Base-by-base conservation (phyloP, 2,329 filamentous ascomycete species). In the Pyrenophora teres region DNA sequence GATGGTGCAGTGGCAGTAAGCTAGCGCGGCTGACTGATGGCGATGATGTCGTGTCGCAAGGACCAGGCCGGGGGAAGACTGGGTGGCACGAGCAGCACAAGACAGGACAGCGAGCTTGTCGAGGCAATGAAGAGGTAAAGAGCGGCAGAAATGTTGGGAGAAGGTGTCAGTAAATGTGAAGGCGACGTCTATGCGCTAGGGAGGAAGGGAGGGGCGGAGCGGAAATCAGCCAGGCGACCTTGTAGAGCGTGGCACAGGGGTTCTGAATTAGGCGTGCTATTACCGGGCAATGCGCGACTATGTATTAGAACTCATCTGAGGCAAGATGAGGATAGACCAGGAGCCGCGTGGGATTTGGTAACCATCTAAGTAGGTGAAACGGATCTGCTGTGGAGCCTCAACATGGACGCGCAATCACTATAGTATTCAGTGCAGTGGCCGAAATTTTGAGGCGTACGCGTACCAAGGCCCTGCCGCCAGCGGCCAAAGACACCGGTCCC, bases 331-430 rank as follows among this genome's bases (percentile, higher is more conserved):
- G 56, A 52, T 48, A 56, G 45, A 42, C 53, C 55, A 57, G 56
- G 53, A 52, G 49, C 42, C 35, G 53, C 56, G 54, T 54, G 55
- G 59, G 50, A 59, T 52, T 55, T 50, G 44, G 52, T 53, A 53
- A 40, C 35, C 35, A 39, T 31, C 40, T 40, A 51, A 59, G 46
- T 4, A 59, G 47, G 41, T 70, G 68, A 72, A 72, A 71, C 68
- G 54, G 64, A 67, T 65, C 60, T 62, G 62, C 65, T 57, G 61
- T 58, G 53, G 61, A 57, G 50, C 54, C 54, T 46, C 49, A 40
- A 31, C 37, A 50, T 62, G 64, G 60, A 69, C 69, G 65, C 68
- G 69, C 67, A 72, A 72, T 60, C 67, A 27, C 19, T 21, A 21
- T 21, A 21, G 19, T 21, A 5, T 21, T 21, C 3, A 18, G n/a